Base-by-base conservation (phyloP, 768 basidiomycete genomes). In the Hypholoma fasciculare region DNA sequence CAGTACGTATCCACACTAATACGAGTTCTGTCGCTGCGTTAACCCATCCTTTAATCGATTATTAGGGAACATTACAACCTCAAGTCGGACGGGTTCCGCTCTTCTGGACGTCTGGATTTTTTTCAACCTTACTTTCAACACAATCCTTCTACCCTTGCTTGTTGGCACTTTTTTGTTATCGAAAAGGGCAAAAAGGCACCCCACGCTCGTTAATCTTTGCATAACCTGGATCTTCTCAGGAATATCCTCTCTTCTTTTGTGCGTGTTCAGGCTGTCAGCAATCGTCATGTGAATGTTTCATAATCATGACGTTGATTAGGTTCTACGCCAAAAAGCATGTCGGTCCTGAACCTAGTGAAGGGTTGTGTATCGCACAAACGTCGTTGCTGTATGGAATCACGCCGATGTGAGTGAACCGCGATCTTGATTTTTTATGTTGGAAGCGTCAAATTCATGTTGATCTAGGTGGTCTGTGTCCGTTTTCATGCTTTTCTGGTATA, bases 181-280 rank as follows among this genome's bases (percentile, higher is more conserved):
- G 7, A 74, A 67, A 49, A 65, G 68, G 3, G 74, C 63, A 1
- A 71, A 69, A 44, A 73, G 78, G 44, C 79, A 79, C 60, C 75
- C 76, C 1, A 74, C 75, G 1, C 66, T 83, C 40, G 68, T 82
- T 44, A 82, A 80, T 53, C 66, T 81, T 3, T 80, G 77, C 60
- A 71, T 78, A 23, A 78, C 77, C 9, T 81, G 79, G 78, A 78
- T 81, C 16, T 62, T 82, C 17, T 76, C 78, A 3, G 78, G 77
- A 2, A 64, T 79, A 19, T 76, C 73, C 56, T 74, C 77, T 11
- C 66, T 75, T 3, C 63, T 83, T 36, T 70, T 83, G 78, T 81
- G 58, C 64, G 79, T 58, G 6, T 34, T 34, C 30, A 34, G 6
- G 30, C 9, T 34, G 30, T 34, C 9, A 34, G 30, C 7, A 34